Percentiles rank a stretch among this genome's conserved stretches.
phyloP scores from a whole-genome alignment of 345 rosid species.

The Citrus sinensis region DVS_A1.0 CM039169.1:28747501-28748000 shows the following conservation, averaged over 20 bases:
- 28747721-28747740: conserved; percentile 26
- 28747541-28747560: not conserved
- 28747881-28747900: conserved; percentile 1
- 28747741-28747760: conserved; percentile 21
- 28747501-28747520: not conserved
- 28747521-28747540: not conserved
- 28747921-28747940: not conserved
- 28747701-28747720: not conserved
- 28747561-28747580: not conserved
- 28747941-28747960: not conserved
- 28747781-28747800: conserved; percentile 23
- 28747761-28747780: conserved; percentile 14
- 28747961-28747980: conserved; percentile 5
- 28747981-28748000: conserved; percentile 2
- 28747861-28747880: conserved; percentile 9
- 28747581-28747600: conserved; percentile 6
- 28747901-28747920: not conserved
- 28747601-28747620: conserved; percentile 16
- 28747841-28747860: conserved; percentile 11
- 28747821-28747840: conserved; percentile 20
- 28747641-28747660: conserved; percentile 36
- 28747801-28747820: conserved; percentile 23
- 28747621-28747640: conserved; percentile 28
- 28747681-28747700: conserved; percentile 16
- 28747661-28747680: conserved; percentile 20